These are phyloP conservation scores for Globisporangium spinosum DNA, from an alignment of 352 stramenopile genomes.

Conservation along the genomic window DNA sequence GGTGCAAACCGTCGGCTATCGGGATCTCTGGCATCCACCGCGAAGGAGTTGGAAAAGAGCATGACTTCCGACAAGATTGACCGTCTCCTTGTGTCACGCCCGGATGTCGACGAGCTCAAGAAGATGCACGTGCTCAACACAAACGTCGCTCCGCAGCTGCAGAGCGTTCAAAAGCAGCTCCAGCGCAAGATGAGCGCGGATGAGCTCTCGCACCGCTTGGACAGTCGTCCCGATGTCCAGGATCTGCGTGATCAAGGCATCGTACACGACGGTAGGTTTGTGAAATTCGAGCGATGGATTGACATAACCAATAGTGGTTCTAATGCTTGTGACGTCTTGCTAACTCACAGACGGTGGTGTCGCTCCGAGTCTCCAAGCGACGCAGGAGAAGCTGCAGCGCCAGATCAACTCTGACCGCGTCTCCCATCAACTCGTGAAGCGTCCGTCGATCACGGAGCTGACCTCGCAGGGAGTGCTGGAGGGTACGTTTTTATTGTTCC, in stretches of 20 bases:
- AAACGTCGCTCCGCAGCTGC: slow-evolving; percentile 50
- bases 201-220: slow-evolving; percentile 61
- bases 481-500: slow-evolving; percentile 21
- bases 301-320: background rate
- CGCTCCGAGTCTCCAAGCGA: slow-evolving; percentile 74
- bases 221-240: slow-evolving; percentile 66
- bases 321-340: background rate
- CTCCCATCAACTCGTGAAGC: slow-evolving; percentile 64
- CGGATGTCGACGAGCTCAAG: slow-evolving; percentile 52
- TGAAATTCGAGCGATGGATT: background rate
- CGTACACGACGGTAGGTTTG: slow-evolving; percentile 39
- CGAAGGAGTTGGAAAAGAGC: slow-evolving; percentile 45
- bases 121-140: slow-evolving; percentile 54
- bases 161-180: slow-evolving; percentile 72
- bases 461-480: slow-evolving; percentile 58
- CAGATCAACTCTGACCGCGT: slow-evolving; percentile 77
- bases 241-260: slow-evolving; percentile 73
- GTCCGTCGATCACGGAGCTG: slow-evolving; percentile 58
- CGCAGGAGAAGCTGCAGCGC: slow-evolving; percentile 70
- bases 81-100: slow-evolving; percentile 49
- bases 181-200: slow-evolving; percentile 73
- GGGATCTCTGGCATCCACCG: slow-evolving; percentile 36
- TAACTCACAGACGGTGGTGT: slow-evolving; percentile 41
- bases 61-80: slow-evolving; percentile 71
- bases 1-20: slow-evolving; percentile 36